phyloP scores from a whole-genome alignment of 805 yeast species.

The Suhomyces faveliae region DNA sequence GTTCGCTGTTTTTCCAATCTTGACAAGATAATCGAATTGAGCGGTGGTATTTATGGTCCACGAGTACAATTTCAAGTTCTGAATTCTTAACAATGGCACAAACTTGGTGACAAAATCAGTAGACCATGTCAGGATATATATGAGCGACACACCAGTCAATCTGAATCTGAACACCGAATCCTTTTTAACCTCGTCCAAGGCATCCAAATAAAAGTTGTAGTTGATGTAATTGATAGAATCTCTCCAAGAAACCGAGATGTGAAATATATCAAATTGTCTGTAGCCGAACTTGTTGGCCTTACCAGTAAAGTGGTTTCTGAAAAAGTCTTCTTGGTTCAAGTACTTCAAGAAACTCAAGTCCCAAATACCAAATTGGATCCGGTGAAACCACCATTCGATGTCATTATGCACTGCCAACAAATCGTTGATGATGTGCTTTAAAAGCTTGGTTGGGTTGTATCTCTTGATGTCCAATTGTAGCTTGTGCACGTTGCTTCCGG shows the following conservation, averaged over 20 bases:
- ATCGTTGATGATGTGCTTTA: slow-evolving; percentile 30
- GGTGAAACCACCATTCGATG: slow-evolving; percentile 37
- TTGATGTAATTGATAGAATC: slow-evolving; percentile 31
- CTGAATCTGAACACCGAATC: slow-evolving; percentile 21
- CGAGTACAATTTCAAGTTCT: slow-evolving; percentile 32
- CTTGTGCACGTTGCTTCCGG: slow-evolving; percentile 17
- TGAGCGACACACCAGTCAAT: slow-evolving; percentile 35
- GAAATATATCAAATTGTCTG: slow-evolving; percentile 32
- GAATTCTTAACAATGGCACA: slow-evolving; percentile 33
- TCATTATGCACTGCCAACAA: slow-evolving; percentile 27
- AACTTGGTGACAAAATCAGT: slow-evolving; percentile 32
- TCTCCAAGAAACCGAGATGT: slow-evolving; percentile 36
- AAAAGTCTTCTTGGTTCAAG: slow-evolving; percentile 38
- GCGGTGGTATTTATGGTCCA: slow-evolving; percentile 41
- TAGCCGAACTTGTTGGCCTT: slow-evolving; percentile 17
- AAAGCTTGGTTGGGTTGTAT: slow-evolving; percentile 35
- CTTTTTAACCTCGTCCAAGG: slow-evolving; percentile 12
- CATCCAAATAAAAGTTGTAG: slow-evolving; percentile 36
- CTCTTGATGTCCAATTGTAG: slow-evolving; percentile 42
- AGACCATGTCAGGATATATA: slow-evolving; percentile 41
- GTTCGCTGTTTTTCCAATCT: slow-evolving; percentile 22
- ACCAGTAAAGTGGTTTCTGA: slow-evolving; percentile 23
- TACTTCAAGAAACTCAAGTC: slow-evolving; percentile 36
- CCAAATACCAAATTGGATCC: slow-evolving; percentile 43
- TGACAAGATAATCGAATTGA: slow-evolving; percentile 35